Evolutionary conservation across 371 early-diverging fungal species (phyloP), one percentile per base, ranked within the genome.

Genomic region (Rhizopus stolonifer): DNA sequence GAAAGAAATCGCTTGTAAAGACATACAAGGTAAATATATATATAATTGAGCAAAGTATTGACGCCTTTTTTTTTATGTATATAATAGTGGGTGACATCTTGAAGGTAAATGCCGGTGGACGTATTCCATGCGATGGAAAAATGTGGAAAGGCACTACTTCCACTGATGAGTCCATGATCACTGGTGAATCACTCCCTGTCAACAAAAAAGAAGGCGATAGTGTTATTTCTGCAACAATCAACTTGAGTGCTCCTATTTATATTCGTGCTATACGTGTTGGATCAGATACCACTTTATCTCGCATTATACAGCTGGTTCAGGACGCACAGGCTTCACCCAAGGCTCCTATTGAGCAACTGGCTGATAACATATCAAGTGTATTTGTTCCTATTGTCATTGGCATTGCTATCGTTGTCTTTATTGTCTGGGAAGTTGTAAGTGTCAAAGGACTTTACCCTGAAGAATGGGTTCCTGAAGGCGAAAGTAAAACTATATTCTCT

Each of bases 151-250:
- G 86, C 0, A 60, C 67, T 17, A 73, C 78, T 4, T 74, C 74
- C 29, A 72, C 87, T 6, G 91, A 93, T 54, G 91, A 90, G 64
- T 82, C 86, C 46, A 87, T 91, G 81, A 80, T 93, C 31, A 93
- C 93, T 0, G 93, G 93, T 32, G 93, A 93, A 64, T 77, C 88
- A 14, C 54, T 90, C 10, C 90, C 91, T 13, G 80, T 91, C 2
- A 68, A 65, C 22, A 90, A 89, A 61, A 72, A 65, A 0, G 69
- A 71, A 47, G 70, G 69, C 9, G 76, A 72, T 44, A 69, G 63
- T 24, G 79, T 86, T 13, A 80, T 82, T 36, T 77, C 80, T 38
- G 87, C 82, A 0, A 80, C 84, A 2, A 77, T 87, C 65, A 84
- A 85, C 50, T 43, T 81, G 25, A 56, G 80, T 4, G 68, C 81